Evolutionary conservation across 2,329 filamentous ascomycete species (phyloP), one percentile per base, ranked within the genome.

Genomic region (Annulohypoxylon truncatum): DNA sequence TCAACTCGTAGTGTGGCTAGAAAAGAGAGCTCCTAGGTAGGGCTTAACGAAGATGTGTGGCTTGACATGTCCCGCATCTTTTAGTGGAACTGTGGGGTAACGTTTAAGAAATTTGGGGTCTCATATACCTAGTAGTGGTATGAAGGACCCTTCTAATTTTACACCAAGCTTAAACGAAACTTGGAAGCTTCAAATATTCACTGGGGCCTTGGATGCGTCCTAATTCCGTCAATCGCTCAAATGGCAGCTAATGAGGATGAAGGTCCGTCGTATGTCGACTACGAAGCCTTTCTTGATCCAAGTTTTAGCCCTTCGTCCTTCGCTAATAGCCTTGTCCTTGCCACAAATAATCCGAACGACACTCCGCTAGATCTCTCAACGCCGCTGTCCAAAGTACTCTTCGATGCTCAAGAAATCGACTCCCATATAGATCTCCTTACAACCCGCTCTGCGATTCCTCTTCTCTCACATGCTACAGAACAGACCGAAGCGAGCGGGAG

Each of bases 381-480:
- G 13, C 95, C 96, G 2, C 86, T 99, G 50, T 97, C 94, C 4
- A 89, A 93, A 58, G 94, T 97, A 4, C 89, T 98, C 5, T 99
- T 99, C 80, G 96, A 99, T 79, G 90, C 96, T 2, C 96, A 98
- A 77, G 96, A 98, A 80, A 91, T 99, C 71, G 95, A 98, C 80
- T 97, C 94, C 0, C 94, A 97, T 77, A 97, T 99, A 69, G 93
- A 99, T 78, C 87, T 88, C 2, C 86, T 98, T 40, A 96, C 95
- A 4, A 96, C 94, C 2, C 90, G 92, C 68, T 92, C 90, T 26
- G 94, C 96, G 2, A 82, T 95, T 0, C 92, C 94, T 0, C 84
- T 99, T 26, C 86, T 99, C 18, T 83, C 89, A 28, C 87, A 97
- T 78, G 96, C 94, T 2, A 85, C 89, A 65, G 82, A 87, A 44